These are phyloP conservation scores for Globisporangium paddicum DNA, from an alignment of 352 stramenopile species.

Conservation along the genomic window DNA sequence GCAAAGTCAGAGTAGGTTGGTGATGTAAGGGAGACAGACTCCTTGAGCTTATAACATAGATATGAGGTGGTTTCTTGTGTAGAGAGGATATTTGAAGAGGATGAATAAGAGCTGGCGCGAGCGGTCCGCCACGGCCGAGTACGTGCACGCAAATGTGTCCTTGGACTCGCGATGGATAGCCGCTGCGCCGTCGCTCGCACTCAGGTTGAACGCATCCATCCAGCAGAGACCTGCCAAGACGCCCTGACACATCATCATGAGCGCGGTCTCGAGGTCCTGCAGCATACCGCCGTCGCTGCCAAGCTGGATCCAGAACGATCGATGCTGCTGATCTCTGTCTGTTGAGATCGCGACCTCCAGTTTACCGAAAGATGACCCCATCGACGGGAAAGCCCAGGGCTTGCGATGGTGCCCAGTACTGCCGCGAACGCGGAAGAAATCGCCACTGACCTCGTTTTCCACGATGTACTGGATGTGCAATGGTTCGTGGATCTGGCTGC, in stretches of 20 bases:
- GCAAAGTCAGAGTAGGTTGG: slow-evolving; percentile 37
- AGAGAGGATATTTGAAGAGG: slow-evolving; percentile 73
- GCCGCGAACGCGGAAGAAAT: slow-evolving; percentile 45
- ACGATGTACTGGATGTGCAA: slow-evolving; percentile 27
- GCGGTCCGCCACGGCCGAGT: slow-evolving; percentile 47
- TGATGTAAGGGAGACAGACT: slow-evolving; percentile 4
- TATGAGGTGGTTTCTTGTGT: neutral
- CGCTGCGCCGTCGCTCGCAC: slow-evolving; percentile 12
- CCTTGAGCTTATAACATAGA: neutral
- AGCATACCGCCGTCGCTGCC: neutral
- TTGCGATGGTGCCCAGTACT: neutral
- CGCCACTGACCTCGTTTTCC: slow-evolving; percentile 55
- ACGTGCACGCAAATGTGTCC: slow-evolving; percentile 38
- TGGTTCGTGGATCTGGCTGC: neutral
- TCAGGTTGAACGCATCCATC: slow-evolving; percentile 59
- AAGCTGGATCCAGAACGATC: slow-evolving; percentile 13
- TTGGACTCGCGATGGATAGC: slow-evolving; percentile 4
- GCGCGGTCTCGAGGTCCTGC: slow-evolving; percentile 32
- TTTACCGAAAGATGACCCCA: neutral
- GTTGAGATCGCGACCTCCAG: neutral
- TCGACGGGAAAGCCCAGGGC: neutral
- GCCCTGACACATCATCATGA: slow-evolving; percentile 44
- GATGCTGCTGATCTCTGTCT: slow-evolving; percentile 2
- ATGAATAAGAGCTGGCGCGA: slow-evolving; percentile 59
- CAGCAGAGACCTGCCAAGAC: slow-evolving; percentile 56